Evolutionary conservation across 2,329 filamentous ascomycete genomes (phyloP).

Genomic region (Trichoderma koningiopsis): DNA sequence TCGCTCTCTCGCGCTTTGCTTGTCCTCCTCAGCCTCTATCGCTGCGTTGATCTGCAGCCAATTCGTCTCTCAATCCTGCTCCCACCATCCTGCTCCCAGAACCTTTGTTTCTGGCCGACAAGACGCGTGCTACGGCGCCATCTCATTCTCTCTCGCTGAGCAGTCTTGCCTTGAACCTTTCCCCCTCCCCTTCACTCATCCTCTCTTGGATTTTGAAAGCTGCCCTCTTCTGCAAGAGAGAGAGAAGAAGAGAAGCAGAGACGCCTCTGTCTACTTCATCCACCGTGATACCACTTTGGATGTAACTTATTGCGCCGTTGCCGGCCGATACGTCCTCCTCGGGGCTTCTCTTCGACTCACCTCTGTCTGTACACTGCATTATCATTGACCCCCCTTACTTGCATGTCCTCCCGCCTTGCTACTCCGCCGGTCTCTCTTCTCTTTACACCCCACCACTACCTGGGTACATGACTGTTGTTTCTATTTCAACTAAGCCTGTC

Average conservation of each 20-base stretch:
- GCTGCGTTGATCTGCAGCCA: conserved; percentile 29
- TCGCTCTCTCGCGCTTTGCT: conserved; percentile 25
- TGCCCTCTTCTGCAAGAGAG: neutral
- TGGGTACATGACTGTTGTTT: conserved; percentile 33
- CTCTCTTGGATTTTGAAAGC: neutral
- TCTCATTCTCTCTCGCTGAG: neutral
- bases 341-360: conserved; percentile 37
- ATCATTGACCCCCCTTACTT: conserved; percentile 45
- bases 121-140: conserved; percentile 17
- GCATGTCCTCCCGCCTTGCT: conserved; percentile 51
- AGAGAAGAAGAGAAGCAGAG: neutral
- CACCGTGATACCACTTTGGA: conserved; percentile 42
- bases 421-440: conserved; percentile 44
- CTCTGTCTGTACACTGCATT: conserved; percentile 39
- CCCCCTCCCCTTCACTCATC: neutral
- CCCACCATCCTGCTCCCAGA: neutral
- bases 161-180: conserved; percentile 12
- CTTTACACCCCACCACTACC: conserved; percentile 43
- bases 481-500: conserved; percentile 35
- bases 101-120: conserved; percentile 11
- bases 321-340: conserved; percentile 34
- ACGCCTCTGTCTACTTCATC: conserved; percentile 29
- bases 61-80: neutral
- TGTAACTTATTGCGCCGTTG: conserved; percentile 39
- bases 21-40: conserved; percentile 23